phyloP scores from a whole-genome alignment of 495 filamentous ascomycete species.

The Penicillium subrubescens region DNA sequence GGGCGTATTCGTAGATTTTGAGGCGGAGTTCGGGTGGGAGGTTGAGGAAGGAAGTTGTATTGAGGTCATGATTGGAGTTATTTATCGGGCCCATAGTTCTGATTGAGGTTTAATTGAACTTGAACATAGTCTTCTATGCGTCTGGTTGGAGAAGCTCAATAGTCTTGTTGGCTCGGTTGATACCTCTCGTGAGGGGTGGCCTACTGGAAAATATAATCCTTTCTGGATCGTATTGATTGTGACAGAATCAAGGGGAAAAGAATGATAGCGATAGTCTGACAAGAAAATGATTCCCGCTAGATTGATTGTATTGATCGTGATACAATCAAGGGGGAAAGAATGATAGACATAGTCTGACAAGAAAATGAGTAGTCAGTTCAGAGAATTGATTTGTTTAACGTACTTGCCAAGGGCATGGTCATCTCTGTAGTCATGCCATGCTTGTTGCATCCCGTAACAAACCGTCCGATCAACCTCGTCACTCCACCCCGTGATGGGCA shows the following conservation, averaged over 20 bases:
- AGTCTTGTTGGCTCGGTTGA: background rate
- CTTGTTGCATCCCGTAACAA: background rate
- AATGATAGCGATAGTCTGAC: background rate
- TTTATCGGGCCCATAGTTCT: background rate
- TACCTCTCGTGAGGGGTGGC: background rate
- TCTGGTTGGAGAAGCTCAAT: background rate
- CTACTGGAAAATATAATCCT: background rate
- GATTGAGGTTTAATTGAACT: background rate
- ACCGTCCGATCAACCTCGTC: background rate
- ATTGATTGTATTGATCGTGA: background rate
- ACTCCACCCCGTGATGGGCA: background rate
- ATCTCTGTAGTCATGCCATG: conserved; percentile 1
- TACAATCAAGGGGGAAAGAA: background rate
- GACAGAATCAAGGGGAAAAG: background rate
- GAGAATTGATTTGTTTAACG: no score
- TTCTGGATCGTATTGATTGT: background rate
- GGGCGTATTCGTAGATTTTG: conserved; percentile 46
- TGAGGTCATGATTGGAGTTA: background rate
- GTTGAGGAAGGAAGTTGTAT: conserved; percentile 25
- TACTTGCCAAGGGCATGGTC: background rate
- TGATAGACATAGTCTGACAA: background rate
- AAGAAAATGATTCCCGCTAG: background rate
- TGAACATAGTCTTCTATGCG: background rate
- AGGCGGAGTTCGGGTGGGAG: conserved; percentile 44
- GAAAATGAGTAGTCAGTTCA: background rate